phyloP scores from a whole-genome alignment of 441 rosid genomes.

The Mallotus japonicus region DNA sequence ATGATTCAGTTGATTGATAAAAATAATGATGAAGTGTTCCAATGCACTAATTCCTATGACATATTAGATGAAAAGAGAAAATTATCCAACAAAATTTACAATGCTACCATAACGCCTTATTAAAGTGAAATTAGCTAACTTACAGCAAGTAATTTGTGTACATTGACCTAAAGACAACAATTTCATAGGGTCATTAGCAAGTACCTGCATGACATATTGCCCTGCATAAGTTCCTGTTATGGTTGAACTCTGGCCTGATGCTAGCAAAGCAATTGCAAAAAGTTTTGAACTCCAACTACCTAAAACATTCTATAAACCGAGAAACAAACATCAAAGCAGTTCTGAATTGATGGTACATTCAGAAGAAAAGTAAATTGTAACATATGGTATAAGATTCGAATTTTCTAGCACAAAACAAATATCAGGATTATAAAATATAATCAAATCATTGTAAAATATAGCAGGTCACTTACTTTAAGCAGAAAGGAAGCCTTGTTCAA shows the following conservation, averaged over 20 bases:
- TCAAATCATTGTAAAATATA: neutral
- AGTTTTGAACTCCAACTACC: constrained; percentile 88
- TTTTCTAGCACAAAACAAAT: constrained; percentile 16
- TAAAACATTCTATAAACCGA: constrained; percentile 65
- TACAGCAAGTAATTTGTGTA: neutral
- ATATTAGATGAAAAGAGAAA: too few species aligned
- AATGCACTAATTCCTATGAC: too few species aligned
- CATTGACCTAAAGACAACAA: neutral
- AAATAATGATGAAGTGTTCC: too few species aligned
- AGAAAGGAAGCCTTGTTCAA: constrained; percentile 90
- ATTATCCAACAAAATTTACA: neutral
- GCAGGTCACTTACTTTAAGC: constrained; percentile 50
- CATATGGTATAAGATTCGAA: neutral
- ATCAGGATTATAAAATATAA: neutral
- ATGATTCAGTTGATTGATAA: too few species aligned
- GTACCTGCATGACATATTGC: constrained; percentile 96
- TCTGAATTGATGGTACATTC: neutral
- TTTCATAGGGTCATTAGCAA: neutral
- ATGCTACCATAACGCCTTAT: neutral
- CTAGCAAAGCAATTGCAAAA: constrained; percentile 81
- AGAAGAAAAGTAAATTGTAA: neutral
- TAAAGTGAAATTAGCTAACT: neutral
- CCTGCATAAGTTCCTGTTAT: constrained; percentile 98
- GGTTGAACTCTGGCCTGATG: constrained; percentile 97
- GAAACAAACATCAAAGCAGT: neutral